Evolutionary conservation across 208 protist species (phyloP), one percentile per base, ranked within the genome.

Genomic region (Crithidia acanthocephali): DNA sequence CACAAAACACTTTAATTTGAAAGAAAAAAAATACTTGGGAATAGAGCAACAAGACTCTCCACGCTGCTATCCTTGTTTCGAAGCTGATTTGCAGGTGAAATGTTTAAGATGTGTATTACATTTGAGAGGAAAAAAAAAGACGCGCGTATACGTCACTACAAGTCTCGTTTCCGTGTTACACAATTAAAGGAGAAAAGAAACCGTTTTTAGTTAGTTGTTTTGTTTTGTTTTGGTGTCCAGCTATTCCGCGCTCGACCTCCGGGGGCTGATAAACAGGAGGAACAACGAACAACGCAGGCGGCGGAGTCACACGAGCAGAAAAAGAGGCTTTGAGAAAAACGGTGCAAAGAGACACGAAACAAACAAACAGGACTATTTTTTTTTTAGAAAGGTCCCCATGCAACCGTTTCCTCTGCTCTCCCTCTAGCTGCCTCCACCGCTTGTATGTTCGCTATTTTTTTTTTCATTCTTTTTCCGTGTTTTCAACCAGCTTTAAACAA

Each of bases 211-310:
- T 40, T 5, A 40, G 11, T 13, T 11, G 35, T 40, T 40, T 40
- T 40, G 35, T 40, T 40, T 40, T 40, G 50, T 25, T 55, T 55
- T 48, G 44, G 44, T 48, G 44, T 48, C 44, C 44, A 48, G 44
- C 16, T 48, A 48, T n/a, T 6, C 16, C 44, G 9, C 44, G 5
- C 44, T n/a, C 44, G 18, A 48, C 16, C 16, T 48, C 9, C 16
- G 35, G 18, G 9, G 18, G 18, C 44, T 48, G 16, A 20, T 9
- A 42, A n/a, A 25, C 42, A 44, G 23, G 48, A n/a, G 22, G 16
- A 28, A 53, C 40, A 50, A 51, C 15, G 11, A 63, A 33, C 15
- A 63, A 15, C 4, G 27, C 40, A 11, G 22, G 4, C 4, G 28
- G 32, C 5, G 50, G 37, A 33, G 37, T 2, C 47, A 50, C 22